Evolutionary conservation across 352 stramenopile genomes (phyloP).

Genomic region (Globisporangium orthogonon): DNA sequence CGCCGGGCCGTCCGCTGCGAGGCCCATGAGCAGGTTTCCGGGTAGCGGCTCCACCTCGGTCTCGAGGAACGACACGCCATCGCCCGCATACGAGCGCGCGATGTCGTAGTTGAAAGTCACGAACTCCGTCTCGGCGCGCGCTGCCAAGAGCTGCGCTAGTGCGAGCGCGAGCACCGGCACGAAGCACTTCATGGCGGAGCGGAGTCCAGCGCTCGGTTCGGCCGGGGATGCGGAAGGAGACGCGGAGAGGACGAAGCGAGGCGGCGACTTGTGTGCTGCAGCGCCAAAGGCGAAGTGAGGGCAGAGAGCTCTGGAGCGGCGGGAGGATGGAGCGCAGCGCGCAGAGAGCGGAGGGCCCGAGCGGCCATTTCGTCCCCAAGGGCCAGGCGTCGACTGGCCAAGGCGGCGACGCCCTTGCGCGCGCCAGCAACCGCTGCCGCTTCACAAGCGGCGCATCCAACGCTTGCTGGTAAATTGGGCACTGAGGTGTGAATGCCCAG

Average conservation of each 20-base stretch:
- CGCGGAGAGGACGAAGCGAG: neutral
- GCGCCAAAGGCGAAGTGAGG: neutral
- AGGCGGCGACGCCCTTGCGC: neutral
- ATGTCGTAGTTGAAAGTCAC: constrained; percentile 13
- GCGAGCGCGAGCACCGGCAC: neutral
- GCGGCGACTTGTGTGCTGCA: neutral
- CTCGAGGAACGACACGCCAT: constrained; percentile 9
- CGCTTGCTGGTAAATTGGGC: too few relatives aligned
- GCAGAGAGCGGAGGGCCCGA: too few relatives aligned
- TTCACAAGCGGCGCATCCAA: neutral
- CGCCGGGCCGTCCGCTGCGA: neutral
- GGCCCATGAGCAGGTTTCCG: constrained; percentile 2
- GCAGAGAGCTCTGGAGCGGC: neutral
- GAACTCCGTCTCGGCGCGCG: neutral
- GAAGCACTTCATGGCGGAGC: neutral
- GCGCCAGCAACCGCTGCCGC: constrained; percentile 1
- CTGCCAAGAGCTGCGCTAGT: neutral
- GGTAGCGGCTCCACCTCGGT: constrained; percentile 3
- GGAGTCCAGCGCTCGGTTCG: too few relatives aligned
- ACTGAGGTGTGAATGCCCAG: too few relatives aligned
- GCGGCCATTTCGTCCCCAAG: neutral
- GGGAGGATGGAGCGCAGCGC: neutral
- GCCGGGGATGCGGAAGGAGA: neutral
- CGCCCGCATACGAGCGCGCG: constrained; percentile 3
- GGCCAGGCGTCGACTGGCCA: neutral